These are phyloP conservation scores for Cajanus cajan DNA, from an alignment of 306 rosid species.

Conservation along the genomic window DNA sequence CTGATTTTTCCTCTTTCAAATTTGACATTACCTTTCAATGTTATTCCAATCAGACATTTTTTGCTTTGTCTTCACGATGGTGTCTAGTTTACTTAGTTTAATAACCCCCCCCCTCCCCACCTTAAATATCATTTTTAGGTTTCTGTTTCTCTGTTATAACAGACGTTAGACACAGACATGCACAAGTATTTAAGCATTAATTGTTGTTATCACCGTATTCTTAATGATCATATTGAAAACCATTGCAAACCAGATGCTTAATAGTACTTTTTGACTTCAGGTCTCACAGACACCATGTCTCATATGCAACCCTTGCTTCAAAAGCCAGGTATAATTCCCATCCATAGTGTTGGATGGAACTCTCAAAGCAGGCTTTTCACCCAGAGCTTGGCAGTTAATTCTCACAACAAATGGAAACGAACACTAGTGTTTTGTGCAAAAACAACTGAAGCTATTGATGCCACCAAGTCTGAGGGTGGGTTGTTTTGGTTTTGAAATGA, in stretches of 20 bases:
- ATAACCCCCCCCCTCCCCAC: neutral
- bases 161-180: neutral
- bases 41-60: neutral
- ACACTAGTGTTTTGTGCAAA: conserved; percentile 52
- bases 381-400: conserved; percentile 38
- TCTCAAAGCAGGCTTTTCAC: conserved; percentile 31
- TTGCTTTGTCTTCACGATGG: neutral
- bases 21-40: neutral
- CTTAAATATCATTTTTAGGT: neutral
- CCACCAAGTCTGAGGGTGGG: conserved; percentile 57
- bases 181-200: neutral
- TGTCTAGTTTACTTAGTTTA: neutral
- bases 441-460: conserved; percentile 48
- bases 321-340: conserved; percentile 47
- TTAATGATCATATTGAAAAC: neutral
- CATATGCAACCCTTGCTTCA: conserved; percentile 50
- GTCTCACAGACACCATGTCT: conserved; percentile 40
- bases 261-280: conserved; percentile 30
- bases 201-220: neutral
- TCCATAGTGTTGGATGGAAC: conserved; percentile 37
- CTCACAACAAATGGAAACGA: conserved; percentile 42
- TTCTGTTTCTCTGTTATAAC: neutral
- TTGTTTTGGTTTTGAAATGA: conserved; percentile 1
- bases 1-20: neutral
- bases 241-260: conserved; percentile 11